These are phyloP conservation scores for Leptodontidium sp. DNA, from an alignment of 2,329 filamentous ascomycete genomes.

Conservation along the genomic window DNA sequence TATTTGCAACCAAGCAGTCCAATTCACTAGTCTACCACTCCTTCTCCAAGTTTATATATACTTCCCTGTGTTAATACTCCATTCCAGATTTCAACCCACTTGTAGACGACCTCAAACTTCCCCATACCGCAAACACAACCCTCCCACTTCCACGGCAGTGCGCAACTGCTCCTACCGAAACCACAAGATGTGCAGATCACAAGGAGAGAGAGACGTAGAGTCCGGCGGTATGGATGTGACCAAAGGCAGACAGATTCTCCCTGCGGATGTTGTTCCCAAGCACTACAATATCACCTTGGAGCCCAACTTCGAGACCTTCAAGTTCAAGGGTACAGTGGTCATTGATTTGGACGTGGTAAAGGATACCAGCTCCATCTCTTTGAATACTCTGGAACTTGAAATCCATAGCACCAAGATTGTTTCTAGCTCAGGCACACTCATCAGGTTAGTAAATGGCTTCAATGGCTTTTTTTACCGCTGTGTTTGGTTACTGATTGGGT, in stretches of 20 bases:
- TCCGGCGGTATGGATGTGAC: constrained; percentile 63
- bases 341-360: constrained; percentile 89
- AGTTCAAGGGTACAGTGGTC: constrained; percentile 82
- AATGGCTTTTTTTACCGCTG: constrained; percentile 24
- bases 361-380: constrained; percentile 83
- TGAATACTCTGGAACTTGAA: constrained; percentile 88
- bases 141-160: constrained; percentile 38
- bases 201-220: constrained; percentile 60
- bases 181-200: constrained; percentile 73
- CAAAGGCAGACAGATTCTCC: constrained; percentile 82
- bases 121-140: constrained; percentile 32
- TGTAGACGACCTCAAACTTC: constrained; percentile 38
- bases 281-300: constrained; percentile 94
- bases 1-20: not conserved
- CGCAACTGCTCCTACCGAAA: constrained; percentile 80
- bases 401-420: constrained; percentile 78
- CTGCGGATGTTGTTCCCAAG: constrained; percentile 87
- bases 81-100: constrained; percentile 37
- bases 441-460: constrained; percentile 51
- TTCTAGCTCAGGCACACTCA: constrained; percentile 59
- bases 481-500: constrained; percentile 17
- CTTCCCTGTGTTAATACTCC: not conserved
- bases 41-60: constrained; percentile 9
- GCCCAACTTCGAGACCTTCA: constrained; percentile 87
- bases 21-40: not conserved